Evolutionary conservation across 208 protist species (phyloP), one percentile per base, ranked within the genome.

Genomic region (Leptomonas seymouri): DNA sequence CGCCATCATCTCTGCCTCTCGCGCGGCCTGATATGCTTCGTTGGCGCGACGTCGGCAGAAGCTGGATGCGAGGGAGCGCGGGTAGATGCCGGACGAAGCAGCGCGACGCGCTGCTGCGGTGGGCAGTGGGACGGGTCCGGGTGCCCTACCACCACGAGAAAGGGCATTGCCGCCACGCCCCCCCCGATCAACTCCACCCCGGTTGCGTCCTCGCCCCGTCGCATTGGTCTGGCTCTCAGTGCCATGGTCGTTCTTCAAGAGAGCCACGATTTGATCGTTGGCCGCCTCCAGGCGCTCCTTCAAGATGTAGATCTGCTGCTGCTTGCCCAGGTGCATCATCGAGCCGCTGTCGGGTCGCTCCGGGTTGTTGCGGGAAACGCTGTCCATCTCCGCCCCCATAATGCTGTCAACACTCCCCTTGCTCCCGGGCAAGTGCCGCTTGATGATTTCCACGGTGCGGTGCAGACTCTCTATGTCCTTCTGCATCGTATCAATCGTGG

Each of bases 221-320:
- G 30, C 48, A 46, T 56, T 11, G 16, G 28, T 23, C 28, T 28
- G 18, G 5, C 48, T 49, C 7, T 51, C 55, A 2, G 4, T 28
- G 55, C 30, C 21, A 2, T 31, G 31, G 31, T 51, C 57, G 28
- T 55, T 65, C 20, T 64, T 62, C 56, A 84, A 63, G 9, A 88
- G 56, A 15, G 66, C 58, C 2, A 46, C 48, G 16, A 91, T 86
- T 15, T 77, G 76, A 20, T 88, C 85, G 61, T 89, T 89, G 4
- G 83, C 85, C 44, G 69, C 58, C n/a, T 87, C 69, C 9, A 95
- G 74, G 11, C 90, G 87, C 73, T 90, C 80, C 79, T 93, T 91
- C 27, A 95, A 71, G 15, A 90, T 80, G 67, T 82, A 87, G 23
- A 95, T 90, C 58, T 95, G 90, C 74, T 95, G 90, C 72, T 95